These are phyloP conservation scores for Phaseolus lunatus DNA, from an alignment of 306 rosid species.

Conservation along the genomic window DNA sequence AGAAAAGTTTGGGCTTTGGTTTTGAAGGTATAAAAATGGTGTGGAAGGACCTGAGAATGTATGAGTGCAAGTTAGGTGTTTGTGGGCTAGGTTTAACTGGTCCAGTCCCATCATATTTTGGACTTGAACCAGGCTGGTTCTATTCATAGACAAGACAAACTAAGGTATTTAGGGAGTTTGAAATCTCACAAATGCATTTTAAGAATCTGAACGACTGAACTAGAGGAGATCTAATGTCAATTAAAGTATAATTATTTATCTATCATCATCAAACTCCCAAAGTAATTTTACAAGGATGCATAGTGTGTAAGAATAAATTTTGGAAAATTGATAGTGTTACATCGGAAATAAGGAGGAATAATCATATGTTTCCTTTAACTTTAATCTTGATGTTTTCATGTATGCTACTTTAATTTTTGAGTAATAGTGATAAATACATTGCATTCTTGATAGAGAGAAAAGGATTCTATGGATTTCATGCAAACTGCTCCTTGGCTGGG, in stretches of 20 bases:
- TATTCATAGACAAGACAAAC: neutral
- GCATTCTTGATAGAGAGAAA: conserved; percentile 75
- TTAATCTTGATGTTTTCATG: conserved; percentile 35
- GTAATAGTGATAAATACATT: conserved; percentile 11
- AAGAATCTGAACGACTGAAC: neutral
- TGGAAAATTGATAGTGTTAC: neutral
- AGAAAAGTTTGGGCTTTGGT: neutral
- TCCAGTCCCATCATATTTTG: neutral
- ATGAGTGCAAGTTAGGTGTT: too few relatives aligned
- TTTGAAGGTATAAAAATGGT: neutral
- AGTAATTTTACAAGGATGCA: conserved; percentile 8
- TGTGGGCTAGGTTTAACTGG: neutral
- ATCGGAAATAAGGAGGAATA: conserved; percentile 7
- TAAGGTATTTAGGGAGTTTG: neutral
- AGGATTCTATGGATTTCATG: conserved; percentile 86
- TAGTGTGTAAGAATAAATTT: conserved; percentile 19
- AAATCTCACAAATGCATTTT: neutral
- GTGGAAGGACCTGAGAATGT: neutral
- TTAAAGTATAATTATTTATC: neutral
- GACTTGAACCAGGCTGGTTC: neutral
- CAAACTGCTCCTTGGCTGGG: conserved; percentile 99
- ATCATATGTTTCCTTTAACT: conserved; percentile 12
- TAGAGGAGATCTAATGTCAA: neutral
- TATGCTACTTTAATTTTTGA: conserved; percentile 28
- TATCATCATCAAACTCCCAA: neutral